Evolutionary conservation across 345 rosid genomes (phyloP), one percentile per base, ranked within the genome.

Genomic region (Populus tremula): DNA sequence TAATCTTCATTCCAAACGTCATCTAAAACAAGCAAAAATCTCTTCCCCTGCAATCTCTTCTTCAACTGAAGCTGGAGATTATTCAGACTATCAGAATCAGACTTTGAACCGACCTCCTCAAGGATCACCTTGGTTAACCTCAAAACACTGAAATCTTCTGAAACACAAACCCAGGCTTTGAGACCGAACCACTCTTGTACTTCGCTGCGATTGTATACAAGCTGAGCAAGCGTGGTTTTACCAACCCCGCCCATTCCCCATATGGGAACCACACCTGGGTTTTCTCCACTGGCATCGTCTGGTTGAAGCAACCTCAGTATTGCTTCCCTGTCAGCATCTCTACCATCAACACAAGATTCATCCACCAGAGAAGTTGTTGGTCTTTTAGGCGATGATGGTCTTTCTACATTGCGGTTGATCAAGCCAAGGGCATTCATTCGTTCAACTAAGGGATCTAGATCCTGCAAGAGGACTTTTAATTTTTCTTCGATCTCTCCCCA

Each of bases 181-280:
- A 21, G 62, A 2, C 5, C n/a, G 33, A 75, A 75, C 29, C 20
- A 7, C 33, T 45, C 20, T 11, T 33, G 20, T 17, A 50, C 53
- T 33, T 45, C 23, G 5, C 8, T 20, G 47, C 64, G 65, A 6
- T 45, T 64, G 64, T 75, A 75, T 8, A 64, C 47, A 29, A 47
- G 41, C 17, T 75, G 78, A 6, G 78, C 71, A 50, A 75, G 70
- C 5, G 78, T 75, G 66, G 72, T 67, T 67, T 75, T 75, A 13
- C 78, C 78, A 27, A 67, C 41, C 10, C 78, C 78, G 18, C 35
- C 35, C 35, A 33, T 33, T 3, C 35, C 35, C 35, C 4, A 0
- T 33, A 33, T 4, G 35, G 5, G 11, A 14, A 43, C 36, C 2
- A 41, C 31, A 1, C 11, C 45, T 17, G 20, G n/a, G 13, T 16